phyloP scores from a whole-genome alignment of 73 alveolate species.

The Tetrahymena malaccensis region DNA sequence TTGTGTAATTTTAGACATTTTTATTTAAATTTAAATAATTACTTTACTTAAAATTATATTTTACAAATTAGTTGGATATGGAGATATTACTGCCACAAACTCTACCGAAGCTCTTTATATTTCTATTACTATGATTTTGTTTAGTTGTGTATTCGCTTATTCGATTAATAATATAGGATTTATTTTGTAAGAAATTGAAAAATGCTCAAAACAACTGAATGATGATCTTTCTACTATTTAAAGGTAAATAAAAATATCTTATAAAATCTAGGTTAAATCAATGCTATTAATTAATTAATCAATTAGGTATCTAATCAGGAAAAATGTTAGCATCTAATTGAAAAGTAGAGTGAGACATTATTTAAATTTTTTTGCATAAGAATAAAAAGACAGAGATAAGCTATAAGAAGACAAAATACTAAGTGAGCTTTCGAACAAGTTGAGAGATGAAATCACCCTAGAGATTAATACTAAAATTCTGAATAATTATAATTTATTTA shows the following conservation, averaged over 20 bases:
- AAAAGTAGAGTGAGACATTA: background rate
- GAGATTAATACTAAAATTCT: background rate
- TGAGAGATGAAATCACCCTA: background rate
- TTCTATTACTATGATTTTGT: constrained; percentile 64
- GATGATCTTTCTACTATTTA: background rate
- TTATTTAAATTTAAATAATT: background rate
- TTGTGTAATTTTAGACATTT: too few relatives aligned
- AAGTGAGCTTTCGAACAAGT: background rate
- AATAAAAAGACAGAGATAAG: background rate
- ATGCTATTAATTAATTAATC: too few relatives aligned
- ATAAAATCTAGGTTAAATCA: too few relatives aligned
- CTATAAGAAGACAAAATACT: background rate
- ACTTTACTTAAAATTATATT: background rate
- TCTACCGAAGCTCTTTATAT: constrained; percentile 49
- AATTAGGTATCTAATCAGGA: background rate
- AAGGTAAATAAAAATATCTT: too few relatives aligned
- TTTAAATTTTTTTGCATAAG: background rate
- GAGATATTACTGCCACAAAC: constrained; percentile 70
- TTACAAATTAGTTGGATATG: constrained; percentile 66
- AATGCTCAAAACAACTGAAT: background rate
- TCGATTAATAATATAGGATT: constrained; percentile 37
- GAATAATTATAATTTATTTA: background rate
- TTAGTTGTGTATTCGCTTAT: constrained; percentile 34
- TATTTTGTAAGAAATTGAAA: constrained; percentile 8
- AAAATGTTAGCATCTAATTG: background rate